phyloP scores from a whole-genome alignment of 2,329 filamentous ascomycete species.

The Colletotrichum sp. region DNA sequence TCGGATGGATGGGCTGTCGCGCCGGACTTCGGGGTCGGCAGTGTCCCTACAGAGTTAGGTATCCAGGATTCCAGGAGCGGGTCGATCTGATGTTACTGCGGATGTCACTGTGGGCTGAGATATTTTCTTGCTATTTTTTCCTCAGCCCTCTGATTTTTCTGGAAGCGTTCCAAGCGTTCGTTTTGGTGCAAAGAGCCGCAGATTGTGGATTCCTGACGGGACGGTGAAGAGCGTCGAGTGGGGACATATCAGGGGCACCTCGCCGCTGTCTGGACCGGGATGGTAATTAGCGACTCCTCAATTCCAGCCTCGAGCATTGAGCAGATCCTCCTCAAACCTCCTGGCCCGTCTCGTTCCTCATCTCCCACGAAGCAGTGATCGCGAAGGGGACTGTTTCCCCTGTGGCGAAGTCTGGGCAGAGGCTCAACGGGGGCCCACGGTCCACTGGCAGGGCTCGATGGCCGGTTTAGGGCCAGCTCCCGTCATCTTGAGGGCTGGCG shows the following conservation, averaged over 20 bases:
- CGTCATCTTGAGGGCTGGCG: neutral
- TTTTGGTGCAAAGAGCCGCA: neutral
- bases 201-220: neutral
- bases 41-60: neutral
- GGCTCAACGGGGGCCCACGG: neutral
- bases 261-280: neutral
- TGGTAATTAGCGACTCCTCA: neutral
- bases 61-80: neutral
- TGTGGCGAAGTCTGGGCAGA: slow-evolving; percentile 4
- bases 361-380: neutral
- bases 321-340: neutral
- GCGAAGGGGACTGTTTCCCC: neutral
- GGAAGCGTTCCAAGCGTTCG: neutral
- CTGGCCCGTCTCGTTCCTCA: neutral
- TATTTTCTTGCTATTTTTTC: neutral
- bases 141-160: neutral
- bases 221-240: neutral
- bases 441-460: neutral
- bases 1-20: neutral
- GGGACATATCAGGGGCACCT: neutral
- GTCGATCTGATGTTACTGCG: neutral
- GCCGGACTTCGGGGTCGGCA: slow-evolving; percentile 4
- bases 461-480: neutral
- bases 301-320: neutral
- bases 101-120: neutral